phyloP scores from a whole-genome alignment of 2,329 filamentous ascomycete genomes.

The Neocucurbitaria cava region DNA sequence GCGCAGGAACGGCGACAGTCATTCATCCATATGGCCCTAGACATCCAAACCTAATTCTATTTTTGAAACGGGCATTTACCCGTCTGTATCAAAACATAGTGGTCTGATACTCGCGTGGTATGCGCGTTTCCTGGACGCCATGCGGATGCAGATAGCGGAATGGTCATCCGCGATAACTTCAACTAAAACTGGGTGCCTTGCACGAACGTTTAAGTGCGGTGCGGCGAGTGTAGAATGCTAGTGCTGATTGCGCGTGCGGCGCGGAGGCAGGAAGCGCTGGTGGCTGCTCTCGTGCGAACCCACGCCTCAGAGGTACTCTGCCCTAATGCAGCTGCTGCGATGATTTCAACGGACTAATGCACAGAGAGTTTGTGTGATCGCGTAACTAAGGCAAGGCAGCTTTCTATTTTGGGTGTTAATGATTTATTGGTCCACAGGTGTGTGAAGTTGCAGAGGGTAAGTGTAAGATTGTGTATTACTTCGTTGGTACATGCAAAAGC shows the following conservation, averaged over 20 bases:
- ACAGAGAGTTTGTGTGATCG: not conserved
- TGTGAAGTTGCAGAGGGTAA: no score
- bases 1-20: no score
- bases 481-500: slow-evolving; percentile 15
- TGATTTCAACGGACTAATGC: not conserved
- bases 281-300: slow-evolving; percentile 2
- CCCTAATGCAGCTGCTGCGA: not conserved
- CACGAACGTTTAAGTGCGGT: not conserved
- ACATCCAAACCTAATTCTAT: not conserved
- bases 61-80: not conserved
- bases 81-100: slow-evolving; percentile 21
- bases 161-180: not conserved
- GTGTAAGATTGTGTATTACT: slow-evolving; percentile 10
- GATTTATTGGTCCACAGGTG: not conserved
- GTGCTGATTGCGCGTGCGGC: not conserved
- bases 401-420: not conserved
- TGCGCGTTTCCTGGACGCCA: not conserved
- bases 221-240: not conserved
- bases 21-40: no score
- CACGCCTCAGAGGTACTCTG: not conserved
- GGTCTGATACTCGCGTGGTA: slow-evolving; percentile 29
- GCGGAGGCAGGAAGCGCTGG: slow-evolving; percentile 10
- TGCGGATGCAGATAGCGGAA: not conserved
- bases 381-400: not conserved
- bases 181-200: not conserved